Evolutionary conservation across 768 basidiomycete species (phyloP).

Genomic region (Mycena epipterygia): DNA sequence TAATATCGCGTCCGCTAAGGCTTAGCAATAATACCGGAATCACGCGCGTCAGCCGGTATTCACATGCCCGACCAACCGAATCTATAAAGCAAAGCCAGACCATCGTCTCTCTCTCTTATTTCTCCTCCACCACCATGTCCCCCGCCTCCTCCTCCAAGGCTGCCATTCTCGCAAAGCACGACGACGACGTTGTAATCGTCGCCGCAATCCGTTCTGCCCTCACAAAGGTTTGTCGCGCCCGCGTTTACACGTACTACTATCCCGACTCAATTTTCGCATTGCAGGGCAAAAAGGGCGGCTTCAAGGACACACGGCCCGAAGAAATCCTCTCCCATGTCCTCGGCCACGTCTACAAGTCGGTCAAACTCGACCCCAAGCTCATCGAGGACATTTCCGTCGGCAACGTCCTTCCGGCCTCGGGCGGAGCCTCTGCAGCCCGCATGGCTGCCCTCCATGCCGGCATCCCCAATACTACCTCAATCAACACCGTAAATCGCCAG

Average conservation of each 20-base stretch:
- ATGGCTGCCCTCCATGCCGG: slow-evolving; percentile 92
- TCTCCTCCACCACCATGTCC: slow-evolving; percentile 45
- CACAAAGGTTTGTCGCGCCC: slow-evolving; percentile 76
- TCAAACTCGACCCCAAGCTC: slow-evolving; percentile 81
- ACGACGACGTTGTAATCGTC: slow-evolving; percentile 93
- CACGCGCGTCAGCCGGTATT: too few relatives aligned
- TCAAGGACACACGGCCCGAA: slow-evolving; percentile 91
- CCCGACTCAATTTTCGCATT: slow-evolving; percentile 20
- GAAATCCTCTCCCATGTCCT: slow-evolving; percentile 84
- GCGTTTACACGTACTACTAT: neutral
- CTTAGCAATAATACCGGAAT: too few relatives aligned
- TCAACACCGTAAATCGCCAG: slow-evolving; percentile 92
- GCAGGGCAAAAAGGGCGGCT: slow-evolving; percentile 87
- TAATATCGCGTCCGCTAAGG: too few relatives aligned
- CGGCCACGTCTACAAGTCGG: slow-evolving; percentile 76
- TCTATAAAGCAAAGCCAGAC: too few relatives aligned
- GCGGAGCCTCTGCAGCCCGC: slow-evolving; percentile 85
- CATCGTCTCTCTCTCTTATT: neutral
- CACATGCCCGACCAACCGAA: too few relatives aligned
- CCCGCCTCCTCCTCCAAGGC: slow-evolving; percentile 62
- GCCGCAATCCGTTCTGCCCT: slow-evolving; percentile 91
- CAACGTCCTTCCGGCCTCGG: slow-evolving; percentile 89
- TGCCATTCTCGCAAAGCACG: slow-evolving; percentile 75
- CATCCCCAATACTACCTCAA: slow-evolving; percentile 78
- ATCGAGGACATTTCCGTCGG: slow-evolving; percentile 91